Evolutionary conservation across 2,329 filamentous ascomycete genomes (phyloP).

Genomic region (Penicillium sp.): DNA sequence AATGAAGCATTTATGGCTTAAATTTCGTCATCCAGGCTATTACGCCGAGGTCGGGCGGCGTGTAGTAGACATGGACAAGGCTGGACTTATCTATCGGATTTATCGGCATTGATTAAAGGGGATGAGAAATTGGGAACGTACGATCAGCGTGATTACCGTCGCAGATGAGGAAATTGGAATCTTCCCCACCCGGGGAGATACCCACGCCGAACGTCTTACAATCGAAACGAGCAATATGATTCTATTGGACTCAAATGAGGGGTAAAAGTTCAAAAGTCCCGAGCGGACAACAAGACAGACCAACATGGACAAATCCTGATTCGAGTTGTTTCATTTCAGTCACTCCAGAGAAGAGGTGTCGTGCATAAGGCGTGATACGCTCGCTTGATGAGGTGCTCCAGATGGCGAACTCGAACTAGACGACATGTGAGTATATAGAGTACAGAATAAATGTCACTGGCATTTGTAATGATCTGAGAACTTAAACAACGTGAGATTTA

Average conservation of each 20-base stretch:
- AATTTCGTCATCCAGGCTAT: constrained; percentile 18
- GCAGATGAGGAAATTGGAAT: constrained; percentile 30
- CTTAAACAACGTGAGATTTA: not conserved
- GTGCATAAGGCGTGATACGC: constrained; percentile 34
- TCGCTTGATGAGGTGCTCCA: constrained; percentile 38
- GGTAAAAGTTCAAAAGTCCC: constrained; percentile 2
- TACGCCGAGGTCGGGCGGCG: not conserved
- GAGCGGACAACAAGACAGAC: not conserved
- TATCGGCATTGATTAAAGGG: constrained; percentile 3
- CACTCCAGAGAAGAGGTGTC: not conserved
- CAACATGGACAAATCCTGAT: not conserved
- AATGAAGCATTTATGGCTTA: constrained; percentile 12
- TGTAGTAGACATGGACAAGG: not conserved
- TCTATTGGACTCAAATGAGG: constrained; percentile 15
- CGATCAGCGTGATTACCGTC: constrained; percentile 27
- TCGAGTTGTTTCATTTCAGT: not conserved
- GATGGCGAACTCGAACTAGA: not conserved
- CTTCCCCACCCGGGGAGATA: constrained; percentile 6
- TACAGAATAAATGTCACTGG: not conserved
- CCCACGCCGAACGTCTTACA: no score
- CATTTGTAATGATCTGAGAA: not conserved
- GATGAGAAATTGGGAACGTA: constrained; percentile 16
- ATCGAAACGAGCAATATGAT: not conserved
- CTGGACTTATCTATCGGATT: constrained; percentile 5
- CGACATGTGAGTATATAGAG: not conserved